phyloP scores from a whole-genome alignment of 2,329 filamentous ascomycete genomes.

The Lecanosticta acicola region DNA sequence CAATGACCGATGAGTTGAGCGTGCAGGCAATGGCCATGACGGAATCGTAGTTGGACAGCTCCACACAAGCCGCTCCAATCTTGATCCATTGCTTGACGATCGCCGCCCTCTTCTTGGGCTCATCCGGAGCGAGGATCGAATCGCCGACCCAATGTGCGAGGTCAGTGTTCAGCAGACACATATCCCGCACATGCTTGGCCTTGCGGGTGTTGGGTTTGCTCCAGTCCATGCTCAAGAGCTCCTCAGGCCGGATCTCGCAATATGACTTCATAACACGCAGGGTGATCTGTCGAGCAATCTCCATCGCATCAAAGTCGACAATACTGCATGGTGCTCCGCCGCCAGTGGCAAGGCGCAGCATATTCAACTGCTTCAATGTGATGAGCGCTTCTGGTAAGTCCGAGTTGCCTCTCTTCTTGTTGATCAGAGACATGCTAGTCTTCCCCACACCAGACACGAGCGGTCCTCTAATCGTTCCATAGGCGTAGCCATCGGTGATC shows the following conservation, averaged over 20 bases:
- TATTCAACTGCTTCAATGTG: conserved; percentile 67
- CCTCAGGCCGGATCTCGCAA: conserved; percentile 84
- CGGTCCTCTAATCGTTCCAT: conserved; percentile 22
- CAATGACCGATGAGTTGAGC: conserved; percentile 84
- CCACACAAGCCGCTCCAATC: conserved; percentile 76
- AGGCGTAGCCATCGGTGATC: conserved; percentile 58
- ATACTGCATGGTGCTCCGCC: conserved; percentile 67
- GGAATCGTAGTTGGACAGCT: conserved; percentile 92
- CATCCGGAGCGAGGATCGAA: conserved; percentile 80
- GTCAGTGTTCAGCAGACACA: conserved; percentile 88
- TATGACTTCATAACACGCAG: conserved; percentile 88
- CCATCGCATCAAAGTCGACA: conserved; percentile 83
- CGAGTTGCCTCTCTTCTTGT: conserved; percentile 42
- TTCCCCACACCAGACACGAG: conserved; percentile 86
- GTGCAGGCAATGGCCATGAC: conserved; percentile 96
- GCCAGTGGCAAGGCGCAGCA: conserved; percentile 68
- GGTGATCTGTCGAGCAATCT: conserved; percentile 86
- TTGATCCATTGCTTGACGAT: conserved; percentile 99
- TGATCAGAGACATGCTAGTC: conserved; percentile 67
- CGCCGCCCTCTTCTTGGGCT: conserved; percentile 82
- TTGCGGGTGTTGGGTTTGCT: conserved; percentile 77
- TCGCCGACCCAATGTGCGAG: conserved; percentile 89
- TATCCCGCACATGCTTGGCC: conserved; percentile 84
- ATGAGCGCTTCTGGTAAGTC: conserved; percentile 61
- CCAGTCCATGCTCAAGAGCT: conserved; percentile 88